Evolutionary conservation across 129 eudicot species (phyloP).

Genomic region (Centella asiatica): DNA sequence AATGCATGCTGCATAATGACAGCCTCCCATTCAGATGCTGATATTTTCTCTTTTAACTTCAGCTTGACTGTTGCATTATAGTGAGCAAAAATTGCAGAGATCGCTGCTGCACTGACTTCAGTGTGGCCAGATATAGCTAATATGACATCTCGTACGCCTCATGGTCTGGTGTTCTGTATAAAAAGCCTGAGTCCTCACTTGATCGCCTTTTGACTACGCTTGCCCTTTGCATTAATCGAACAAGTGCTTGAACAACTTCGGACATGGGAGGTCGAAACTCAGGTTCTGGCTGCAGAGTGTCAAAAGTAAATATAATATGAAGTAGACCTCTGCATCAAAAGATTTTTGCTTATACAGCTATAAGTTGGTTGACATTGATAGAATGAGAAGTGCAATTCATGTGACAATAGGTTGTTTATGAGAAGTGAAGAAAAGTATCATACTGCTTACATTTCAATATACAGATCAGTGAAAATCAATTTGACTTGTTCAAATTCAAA

Average conservation of each 20-base stretch:
- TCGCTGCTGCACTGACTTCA: background rate
- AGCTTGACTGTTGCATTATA: constrained; percentile 12
- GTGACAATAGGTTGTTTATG: too few relatives aligned
- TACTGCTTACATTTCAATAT: too few relatives aligned
- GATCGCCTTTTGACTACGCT: constrained; percentile 76
- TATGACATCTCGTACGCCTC: constrained; percentile 14
- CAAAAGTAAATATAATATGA: background rate
- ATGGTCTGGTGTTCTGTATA: constrained; percentile 10
- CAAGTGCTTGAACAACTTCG: constrained; percentile 93
- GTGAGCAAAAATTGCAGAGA: constrained; percentile 22
- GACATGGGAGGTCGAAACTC: constrained; percentile 99
- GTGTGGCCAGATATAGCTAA: background rate
- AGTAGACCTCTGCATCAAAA: too few relatives aligned
- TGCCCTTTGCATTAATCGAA: constrained; percentile 81
- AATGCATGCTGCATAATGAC: background rate
- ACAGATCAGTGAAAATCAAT: too few relatives aligned
- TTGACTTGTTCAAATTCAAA: too few relatives aligned
- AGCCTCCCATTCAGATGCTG: constrained; percentile 2
- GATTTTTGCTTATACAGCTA: too few relatives aligned
- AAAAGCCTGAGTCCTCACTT: constrained; percentile 12
- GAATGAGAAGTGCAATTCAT: too few relatives aligned
- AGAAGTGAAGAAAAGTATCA: too few relatives aligned
- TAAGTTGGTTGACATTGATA: too few relatives aligned
- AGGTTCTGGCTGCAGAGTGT: constrained; percentile 46
- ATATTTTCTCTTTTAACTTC: constrained; percentile 3